phyloP scores from a whole-genome alignment of 202 grass and related monocot genomes.

The Eragrostis tef region DNA sequence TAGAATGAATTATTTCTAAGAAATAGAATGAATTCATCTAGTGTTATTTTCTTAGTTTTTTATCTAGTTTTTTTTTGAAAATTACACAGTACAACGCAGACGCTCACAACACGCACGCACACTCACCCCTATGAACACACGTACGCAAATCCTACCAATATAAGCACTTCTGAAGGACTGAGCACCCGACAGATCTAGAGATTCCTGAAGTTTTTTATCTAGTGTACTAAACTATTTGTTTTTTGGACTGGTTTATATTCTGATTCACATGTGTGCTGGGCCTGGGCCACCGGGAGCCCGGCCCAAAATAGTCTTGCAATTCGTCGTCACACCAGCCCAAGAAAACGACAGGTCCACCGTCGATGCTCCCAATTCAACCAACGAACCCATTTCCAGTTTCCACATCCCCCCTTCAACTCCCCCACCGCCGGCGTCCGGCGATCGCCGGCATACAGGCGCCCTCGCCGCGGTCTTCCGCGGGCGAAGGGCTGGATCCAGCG shows the following conservation, averaged over 20 bases:
- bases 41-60: background rate
- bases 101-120: too few species aligned
- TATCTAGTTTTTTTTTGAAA: too few species aligned
- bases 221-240: too few species aligned
- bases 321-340: slow-evolving; percentile 18
- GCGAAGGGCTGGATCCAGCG: slow-evolving; percentile 27
- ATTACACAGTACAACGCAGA: too few species aligned
- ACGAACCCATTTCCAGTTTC: background rate
- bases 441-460: too few species aligned
- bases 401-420: background rate
- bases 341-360: slow-evolving; percentile 29
- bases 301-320: slow-evolving; percentile 37
- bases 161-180: too few species aligned
- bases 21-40: background rate
- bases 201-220: too few species aligned
- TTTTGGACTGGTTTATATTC: too few species aligned
- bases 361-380: slow-evolving; percentile 14
- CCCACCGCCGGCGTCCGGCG: slow-evolving; percentile 46
- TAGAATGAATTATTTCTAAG: too few species aligned
- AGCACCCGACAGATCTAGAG: too few species aligned
- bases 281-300: background rate
- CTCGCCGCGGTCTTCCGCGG: slow-evolving; percentile 19
- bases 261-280: background rate
- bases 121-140: too few species aligned
- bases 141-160: too few species aligned